Evolutionary conservation across 2,329 filamentous ascomycete species (phyloP).

Genomic region (Fusarium sp.): DNA sequence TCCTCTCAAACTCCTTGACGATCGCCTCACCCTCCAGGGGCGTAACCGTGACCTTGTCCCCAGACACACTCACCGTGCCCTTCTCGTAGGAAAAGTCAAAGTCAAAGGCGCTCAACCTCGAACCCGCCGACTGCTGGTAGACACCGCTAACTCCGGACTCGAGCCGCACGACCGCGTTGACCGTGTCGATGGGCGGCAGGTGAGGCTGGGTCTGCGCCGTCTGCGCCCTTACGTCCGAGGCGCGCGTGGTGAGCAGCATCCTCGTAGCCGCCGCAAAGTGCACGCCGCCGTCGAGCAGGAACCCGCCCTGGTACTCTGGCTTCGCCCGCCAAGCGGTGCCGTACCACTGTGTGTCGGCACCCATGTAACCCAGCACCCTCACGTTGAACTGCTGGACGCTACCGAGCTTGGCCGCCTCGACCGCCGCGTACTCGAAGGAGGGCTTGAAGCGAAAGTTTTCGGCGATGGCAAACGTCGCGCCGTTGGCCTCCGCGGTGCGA

Average conservation of each 20-base stretch:
- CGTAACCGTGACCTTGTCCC: constrained; percentile 58
- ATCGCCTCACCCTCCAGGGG: constrained; percentile 48
- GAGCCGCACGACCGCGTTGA: constrained; percentile 69
- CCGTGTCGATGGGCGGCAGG: constrained; percentile 74
- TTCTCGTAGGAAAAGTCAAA: constrained; percentile 69
- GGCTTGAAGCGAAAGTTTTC: constrained; percentile 79
- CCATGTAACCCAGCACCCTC: constrained; percentile 51
- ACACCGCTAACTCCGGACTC: constrained; percentile 67
- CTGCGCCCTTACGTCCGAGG: constrained; percentile 64
- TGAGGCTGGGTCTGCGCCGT: constrained; percentile 66
- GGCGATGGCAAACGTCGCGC: constrained; percentile 68
- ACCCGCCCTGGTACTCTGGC: constrained; percentile 80
- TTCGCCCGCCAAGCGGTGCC: constrained; percentile 73
- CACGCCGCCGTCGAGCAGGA: constrained; percentile 80
- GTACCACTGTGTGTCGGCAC: constrained; percentile 58
- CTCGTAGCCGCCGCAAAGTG: constrained; percentile 76
- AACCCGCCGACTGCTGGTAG: constrained; percentile 69
- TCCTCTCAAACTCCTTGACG: constrained; percentile 60
- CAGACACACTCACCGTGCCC: constrained; percentile 63
- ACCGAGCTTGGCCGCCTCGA: constrained; percentile 54
- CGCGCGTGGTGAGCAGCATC: constrained; percentile 62
- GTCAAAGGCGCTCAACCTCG: constrained; percentile 63
- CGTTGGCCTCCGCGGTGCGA: constrained; percentile 40
- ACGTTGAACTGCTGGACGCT: constrained; percentile 60
- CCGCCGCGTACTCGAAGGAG: constrained; percentile 65